Evolutionary conservation across 1,284 basidiomycete genomes (phyloP).

Genomic region (Naganishia liquefaciens): DNA sequence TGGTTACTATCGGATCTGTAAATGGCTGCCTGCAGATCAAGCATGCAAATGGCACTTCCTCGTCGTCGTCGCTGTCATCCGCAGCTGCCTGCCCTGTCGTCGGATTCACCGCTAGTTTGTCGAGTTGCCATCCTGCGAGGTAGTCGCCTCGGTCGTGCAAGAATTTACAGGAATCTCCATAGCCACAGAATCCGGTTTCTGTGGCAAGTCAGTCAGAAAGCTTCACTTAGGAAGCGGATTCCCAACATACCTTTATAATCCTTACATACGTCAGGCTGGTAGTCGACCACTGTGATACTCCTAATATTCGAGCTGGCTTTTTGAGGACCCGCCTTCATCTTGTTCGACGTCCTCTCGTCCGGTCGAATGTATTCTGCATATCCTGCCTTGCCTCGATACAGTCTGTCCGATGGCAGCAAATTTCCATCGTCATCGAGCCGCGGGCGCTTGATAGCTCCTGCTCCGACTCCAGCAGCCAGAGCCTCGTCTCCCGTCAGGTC

Average conservation of each 20-base stretch:
- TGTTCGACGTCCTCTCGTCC: slow-evolving; percentile 75
- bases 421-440: slow-evolving; percentile 47
- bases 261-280: slow-evolving; percentile 98
- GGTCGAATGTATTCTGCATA: slow-evolving; percentile 77
- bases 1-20: slow-evolving; percentile 90
- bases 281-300: slow-evolving; percentile 93
- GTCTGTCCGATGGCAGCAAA: slow-evolving; percentile 71
- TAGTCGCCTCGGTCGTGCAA: slow-evolving; percentile 79
- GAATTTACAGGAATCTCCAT: slow-evolving; percentile 98
- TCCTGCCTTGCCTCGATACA: slow-evolving; percentile 80
- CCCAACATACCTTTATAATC: slow-evolving; percentile 85
- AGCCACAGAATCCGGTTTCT: slow-evolving; percentile 99
- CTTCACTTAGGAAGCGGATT: background rate
- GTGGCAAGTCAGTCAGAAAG: slow-evolving; percentile 34
- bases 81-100: slow-evolving; percentile 56
- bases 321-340: slow-evolving; percentile 86
- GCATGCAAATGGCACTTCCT: slow-evolving; percentile 96
- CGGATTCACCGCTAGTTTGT: slow-evolving; percentile 56
- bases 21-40: slow-evolving; percentile 93
- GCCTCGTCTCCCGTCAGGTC: slow-evolving; percentile 45
- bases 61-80: slow-evolving; percentile 67
- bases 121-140: slow-evolving; percentile 96
- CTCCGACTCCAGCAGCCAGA: slow-evolving; percentile 31
- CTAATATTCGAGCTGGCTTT: slow-evolving; percentile 78
- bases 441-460: slow-evolving; percentile 43